Conservation (phyloP, 805 yeast species). For the Candida chilensis region DNA sequence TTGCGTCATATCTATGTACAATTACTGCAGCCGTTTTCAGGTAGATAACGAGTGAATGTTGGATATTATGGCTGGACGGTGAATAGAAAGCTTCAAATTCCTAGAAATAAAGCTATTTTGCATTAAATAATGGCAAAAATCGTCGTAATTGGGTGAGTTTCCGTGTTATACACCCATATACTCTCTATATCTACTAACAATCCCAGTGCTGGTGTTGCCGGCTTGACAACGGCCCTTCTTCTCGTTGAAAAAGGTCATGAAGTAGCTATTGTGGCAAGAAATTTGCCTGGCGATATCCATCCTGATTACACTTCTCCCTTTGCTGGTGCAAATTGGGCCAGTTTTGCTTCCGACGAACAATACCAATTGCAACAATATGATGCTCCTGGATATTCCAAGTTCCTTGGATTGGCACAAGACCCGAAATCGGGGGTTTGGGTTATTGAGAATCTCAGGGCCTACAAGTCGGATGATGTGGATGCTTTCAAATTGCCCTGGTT, state of each 20-base stretch:
- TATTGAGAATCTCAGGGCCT: conserved; percentile 6
- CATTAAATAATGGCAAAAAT: conserved; percentile 12
- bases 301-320: conserved; percentile 25
- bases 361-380: conserved; percentile 13
- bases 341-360: conserved; percentile 19
- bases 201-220: conserved; percentile 9
- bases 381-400: conserved; percentile 13
- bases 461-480: conserved; percentile 1
- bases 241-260: not conserved
- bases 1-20: too few relatives aligned
- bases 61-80: too few relatives aligned
- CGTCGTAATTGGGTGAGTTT: conserved; percentile 18
- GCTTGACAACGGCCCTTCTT: not conserved
- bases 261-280: conserved; percentile 1
- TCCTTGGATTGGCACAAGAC: conserved; percentile 16
- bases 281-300: conserved; percentile 23
- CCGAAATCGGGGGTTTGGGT: conserved; percentile 18
- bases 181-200: conserved; percentile 13
- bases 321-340: conserved; percentile 33
- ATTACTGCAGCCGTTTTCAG: conserved; percentile 17
- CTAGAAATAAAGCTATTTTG: too few relatives aligned
- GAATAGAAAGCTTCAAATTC: too few relatives aligned
- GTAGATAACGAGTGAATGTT: conserved; percentile 16
- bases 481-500: conserved; percentile 18
- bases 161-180: conserved; percentile 17